Conservation (phyloP, 495 filamentous ascomycete species). For the Aspergillus sclerotioniger region DNA sequence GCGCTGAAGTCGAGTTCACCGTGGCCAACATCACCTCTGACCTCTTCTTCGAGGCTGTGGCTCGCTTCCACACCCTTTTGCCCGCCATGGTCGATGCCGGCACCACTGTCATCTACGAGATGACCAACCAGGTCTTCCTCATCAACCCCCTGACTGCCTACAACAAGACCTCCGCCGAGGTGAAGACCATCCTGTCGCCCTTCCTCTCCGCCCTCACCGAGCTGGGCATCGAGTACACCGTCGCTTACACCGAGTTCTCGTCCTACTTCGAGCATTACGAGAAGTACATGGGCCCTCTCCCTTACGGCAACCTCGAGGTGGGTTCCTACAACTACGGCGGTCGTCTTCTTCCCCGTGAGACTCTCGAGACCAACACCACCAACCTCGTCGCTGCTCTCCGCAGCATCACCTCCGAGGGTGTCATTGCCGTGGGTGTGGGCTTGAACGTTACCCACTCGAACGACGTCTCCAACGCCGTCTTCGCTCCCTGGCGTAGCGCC, state of each 20-base stretch:
- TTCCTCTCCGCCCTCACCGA: slow-evolving; percentile 29
- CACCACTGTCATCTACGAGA: slow-evolving; percentile 45
- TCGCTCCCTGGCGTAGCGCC: slow-evolving; percentile 55
- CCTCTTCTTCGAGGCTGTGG: slow-evolving; percentile 43
- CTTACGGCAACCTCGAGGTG: slow-evolving; percentile 42
- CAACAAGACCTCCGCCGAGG: slow-evolving; percentile 29
- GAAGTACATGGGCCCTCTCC: slow-evolving; percentile 37
- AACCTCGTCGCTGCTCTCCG: slow-evolving; percentile 37
- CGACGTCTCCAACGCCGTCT: slow-evolving; percentile 52
- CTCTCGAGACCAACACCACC: slow-evolving; percentile 45
- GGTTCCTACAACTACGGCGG: slow-evolving; percentile 55
- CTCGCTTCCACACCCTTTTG: slow-evolving; percentile 43
- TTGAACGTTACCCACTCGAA: slow-evolving; percentile 38
- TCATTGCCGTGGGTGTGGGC: slow-evolving; percentile 45
- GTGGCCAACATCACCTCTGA: slow-evolving; percentile 30
- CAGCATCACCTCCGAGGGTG: slow-evolving; percentile 38
- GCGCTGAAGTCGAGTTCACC: slow-evolving; percentile 31
- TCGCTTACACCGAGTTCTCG: slow-evolving; percentile 29
- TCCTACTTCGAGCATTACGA: slow-evolving; percentile 52
- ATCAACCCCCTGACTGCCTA: slow-evolving; percentile 43
- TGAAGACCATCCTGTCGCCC: slow-evolving; percentile 30
- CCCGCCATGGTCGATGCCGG: slow-evolving; percentile 52
- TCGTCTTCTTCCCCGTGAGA: slow-evolving; percentile 53
- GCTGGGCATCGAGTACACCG: slow-evolving; percentile 28
- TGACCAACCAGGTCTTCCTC: slow-evolving; percentile 44